Evolutionary conservation across 2,329 filamentous ascomycete species (phyloP).

Genomic region (Penicillium glabrum): DNA sequence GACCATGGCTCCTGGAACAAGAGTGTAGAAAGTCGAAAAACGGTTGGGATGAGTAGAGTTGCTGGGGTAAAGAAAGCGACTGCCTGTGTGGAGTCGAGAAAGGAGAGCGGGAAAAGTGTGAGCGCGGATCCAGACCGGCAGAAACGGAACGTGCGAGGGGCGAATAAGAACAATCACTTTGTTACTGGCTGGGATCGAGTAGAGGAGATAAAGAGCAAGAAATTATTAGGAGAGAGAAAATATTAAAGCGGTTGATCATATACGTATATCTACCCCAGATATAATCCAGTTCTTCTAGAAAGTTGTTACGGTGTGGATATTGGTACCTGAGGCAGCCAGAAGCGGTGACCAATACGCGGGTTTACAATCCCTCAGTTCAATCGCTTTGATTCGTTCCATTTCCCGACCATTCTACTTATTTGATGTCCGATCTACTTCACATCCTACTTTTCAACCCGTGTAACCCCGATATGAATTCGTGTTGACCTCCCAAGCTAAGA

Average conservation of each 20-base stretch:
- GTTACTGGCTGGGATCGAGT: not conserved
- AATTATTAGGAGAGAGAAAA: not conserved
- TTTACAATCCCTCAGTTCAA: not conserved
- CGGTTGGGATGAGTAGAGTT: not conserved
- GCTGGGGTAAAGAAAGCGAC: slow-evolving; percentile 19
- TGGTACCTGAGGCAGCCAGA: not conserved
- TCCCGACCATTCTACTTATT: not conserved
- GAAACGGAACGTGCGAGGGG: slow-evolving; percentile 13
- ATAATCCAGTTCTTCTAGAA: not conserved
- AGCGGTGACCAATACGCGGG: not conserved
- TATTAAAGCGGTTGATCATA: not conserved
- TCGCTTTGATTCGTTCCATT: not conserved
- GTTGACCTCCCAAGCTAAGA: not conserved
- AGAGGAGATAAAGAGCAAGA: not conserved
- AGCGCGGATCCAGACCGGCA: slow-evolving; percentile 22
- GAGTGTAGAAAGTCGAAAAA: not conserved
- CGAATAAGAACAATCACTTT: slow-evolving; percentile 4
- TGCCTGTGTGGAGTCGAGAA: slow-evolving; percentile 26
- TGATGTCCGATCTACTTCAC: not conserved
- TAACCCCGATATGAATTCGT: not conserved
- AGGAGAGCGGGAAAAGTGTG: slow-evolving; percentile 30
- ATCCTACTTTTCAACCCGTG: not conserved
- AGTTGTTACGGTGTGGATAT: not conserved
- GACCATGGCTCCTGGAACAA: slow-evolving; percentile 21
- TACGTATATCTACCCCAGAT: not conserved